Evolutionary conservation across 2,329 filamentous ascomycete genomes (phyloP).

Genomic region (Diplocarpon rosae): DNA sequence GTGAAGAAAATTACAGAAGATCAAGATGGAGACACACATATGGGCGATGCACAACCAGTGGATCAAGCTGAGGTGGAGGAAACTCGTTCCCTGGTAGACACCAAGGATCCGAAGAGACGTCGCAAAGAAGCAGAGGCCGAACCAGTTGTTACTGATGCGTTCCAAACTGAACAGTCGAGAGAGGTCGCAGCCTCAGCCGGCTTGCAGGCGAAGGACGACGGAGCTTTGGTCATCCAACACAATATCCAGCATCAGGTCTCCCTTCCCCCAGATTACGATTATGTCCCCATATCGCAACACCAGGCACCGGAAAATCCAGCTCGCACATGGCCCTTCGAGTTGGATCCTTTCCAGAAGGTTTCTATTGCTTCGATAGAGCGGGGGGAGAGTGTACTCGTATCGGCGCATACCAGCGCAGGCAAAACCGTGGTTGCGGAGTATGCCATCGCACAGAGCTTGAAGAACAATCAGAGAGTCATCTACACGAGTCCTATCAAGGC

Average conservation of each 20-base stretch:
- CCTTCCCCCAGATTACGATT: constrained; percentile 86
- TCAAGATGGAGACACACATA: constrained; percentile 59
- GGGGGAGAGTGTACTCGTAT: constrained; percentile 92
- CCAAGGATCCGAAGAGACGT: constrained; percentile 49
- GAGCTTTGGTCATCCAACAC: constrained; percentile 75
- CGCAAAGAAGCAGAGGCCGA: constrained; percentile 54
- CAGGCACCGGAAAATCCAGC: constrained; percentile 82
- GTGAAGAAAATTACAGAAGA: constrained; percentile 47
- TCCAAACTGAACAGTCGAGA: constrained; percentile 88
- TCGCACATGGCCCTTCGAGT: constrained; percentile 73
- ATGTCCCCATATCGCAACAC: constrained; percentile 89
- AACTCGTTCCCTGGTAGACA: constrained; percentile 33
- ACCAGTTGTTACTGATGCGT: constrained; percentile 82
- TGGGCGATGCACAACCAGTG: constrained; percentile 9
- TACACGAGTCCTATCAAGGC: constrained; percentile 99
- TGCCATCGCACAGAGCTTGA: constrained; percentile 92
- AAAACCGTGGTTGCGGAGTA: constrained; percentile 99
- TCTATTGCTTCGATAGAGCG: constrained; percentile 91
- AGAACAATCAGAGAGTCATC: constrained; percentile 95
- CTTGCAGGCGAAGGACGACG: constrained; percentile 24
- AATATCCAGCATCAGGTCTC: constrained; percentile 98
- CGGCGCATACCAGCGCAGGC: constrained; percentile 92
- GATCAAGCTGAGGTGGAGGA: constrained; percentile 25
- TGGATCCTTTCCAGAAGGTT: constrained; percentile 95
- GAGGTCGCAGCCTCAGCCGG: constrained; percentile 58